Percentiles rank a stretch among this genome's conserved stretches.
Evolutionary conservation across 305 asterid species (phyloP).

Genomic region (Solanum hybrid): DNA sequence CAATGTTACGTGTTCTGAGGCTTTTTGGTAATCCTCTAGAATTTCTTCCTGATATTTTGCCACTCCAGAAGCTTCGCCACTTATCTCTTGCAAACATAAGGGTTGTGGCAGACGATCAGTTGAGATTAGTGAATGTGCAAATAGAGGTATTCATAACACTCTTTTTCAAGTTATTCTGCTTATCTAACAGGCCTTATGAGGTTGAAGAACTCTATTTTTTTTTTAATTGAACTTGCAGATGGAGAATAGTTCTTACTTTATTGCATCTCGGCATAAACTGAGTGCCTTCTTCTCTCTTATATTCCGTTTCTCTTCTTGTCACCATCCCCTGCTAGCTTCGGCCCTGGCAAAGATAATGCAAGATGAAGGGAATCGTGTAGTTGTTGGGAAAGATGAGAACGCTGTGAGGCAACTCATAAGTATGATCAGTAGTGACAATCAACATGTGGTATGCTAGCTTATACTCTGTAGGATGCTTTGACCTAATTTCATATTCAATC

Average conservation of each 20-base stretch:
- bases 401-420: conserved; percentile 98
- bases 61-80: conserved; percentile 81
- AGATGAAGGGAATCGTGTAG: conserved; percentile 86
- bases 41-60: conserved; percentile 95
- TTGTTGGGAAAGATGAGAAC: conserved; percentile 95
- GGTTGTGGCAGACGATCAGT: conserved; percentile 84
- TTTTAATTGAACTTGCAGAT: conserved; percentile 42
- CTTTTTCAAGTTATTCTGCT: conserved; percentile 11
- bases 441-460: conserved; percentile 79
- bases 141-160: conserved; percentile 66
- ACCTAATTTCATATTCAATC: conserved; percentile 3
- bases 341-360: conserved; percentile 97
- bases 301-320: conserved; percentile 99
- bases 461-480: conserved; percentile 4
- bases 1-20: conserved; percentile 80
- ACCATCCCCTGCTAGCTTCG: conserved; percentile 97
- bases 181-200: conserved; percentile 8
- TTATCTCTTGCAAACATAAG: conserved; percentile 95
- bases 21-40: conserved; percentile 97
- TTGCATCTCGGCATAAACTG: conserved; percentile 90
- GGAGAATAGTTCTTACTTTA: conserved; percentile 96
- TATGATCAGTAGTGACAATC: conserved; percentile 97
- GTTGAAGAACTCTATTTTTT: conserved; percentile 10
- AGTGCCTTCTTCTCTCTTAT: conserved; percentile 98
- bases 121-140: conserved; percentile 81